A percentile compares a stretch with the other conserved stretches of the same genome.
These are phyloP conservation scores for Chaetomiaceae sp. DNA, from an alignment of 2,329 filamentous ascomycete genomes.

Conservation along the genomic window DNA sequence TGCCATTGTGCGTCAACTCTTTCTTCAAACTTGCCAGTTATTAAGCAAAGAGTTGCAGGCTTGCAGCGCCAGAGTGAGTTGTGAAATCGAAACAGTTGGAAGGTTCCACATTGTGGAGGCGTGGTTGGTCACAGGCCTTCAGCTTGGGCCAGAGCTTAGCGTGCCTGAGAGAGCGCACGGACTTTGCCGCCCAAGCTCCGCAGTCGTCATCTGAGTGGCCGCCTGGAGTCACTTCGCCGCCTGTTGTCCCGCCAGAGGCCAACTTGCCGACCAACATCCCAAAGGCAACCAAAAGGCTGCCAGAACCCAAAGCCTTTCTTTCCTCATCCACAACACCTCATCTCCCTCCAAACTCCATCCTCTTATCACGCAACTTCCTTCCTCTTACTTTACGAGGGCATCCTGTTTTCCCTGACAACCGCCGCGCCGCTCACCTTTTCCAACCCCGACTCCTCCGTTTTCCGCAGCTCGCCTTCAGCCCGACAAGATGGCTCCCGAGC, in stretches of 20 bases:
- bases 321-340: constrained; percentile 2
- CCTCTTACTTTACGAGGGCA: constrained; percentile 1
- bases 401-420: constrained; percentile 1
- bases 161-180: constrained; percentile 24
- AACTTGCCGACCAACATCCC: constrained; percentile 16
- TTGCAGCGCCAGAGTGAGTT: not conserved
- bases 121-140: constrained; percentile 4
- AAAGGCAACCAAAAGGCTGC: constrained; percentile 12
- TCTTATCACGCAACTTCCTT: not conserved
- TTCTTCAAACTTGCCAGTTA: not conserved
- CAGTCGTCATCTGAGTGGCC: constrained; percentile 32
- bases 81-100: constrained; percentile 21
- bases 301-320: constrained; percentile 4
- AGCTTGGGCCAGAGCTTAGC: constrained; percentile 13
- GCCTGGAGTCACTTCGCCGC: constrained; percentile 25
- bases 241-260: constrained; percentile 19
- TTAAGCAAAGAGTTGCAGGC: not conserved
- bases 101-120: constrained; percentile 16
- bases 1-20: too few species aligned
- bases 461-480: constrained; percentile 12
- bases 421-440: not conserved
- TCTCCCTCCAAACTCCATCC: not conserved
- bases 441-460: constrained; percentile 11
- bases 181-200: constrained; percentile 26
- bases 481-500: constrained; percentile 66